Evolutionary conservation across 129 eudicot species (phyloP), one percentile per base, ranked within the genome.

Genomic region (Rutidosis leptorrhynchoides): DNA sequence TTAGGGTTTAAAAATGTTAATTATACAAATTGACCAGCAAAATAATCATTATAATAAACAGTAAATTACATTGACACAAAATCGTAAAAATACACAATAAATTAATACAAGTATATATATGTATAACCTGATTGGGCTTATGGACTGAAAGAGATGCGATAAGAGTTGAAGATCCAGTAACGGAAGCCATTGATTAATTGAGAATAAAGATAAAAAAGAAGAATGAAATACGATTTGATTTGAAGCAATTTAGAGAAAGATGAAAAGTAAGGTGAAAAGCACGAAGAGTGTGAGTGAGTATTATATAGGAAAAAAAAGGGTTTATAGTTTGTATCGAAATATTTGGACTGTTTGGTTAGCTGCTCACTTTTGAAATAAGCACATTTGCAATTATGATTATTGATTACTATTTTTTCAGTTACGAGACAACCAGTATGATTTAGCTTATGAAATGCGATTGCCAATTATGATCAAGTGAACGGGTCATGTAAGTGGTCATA

Each of bases 141-240:
- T 78, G 67, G 68, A 58, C 71, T 23, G 85, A 74, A 43, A 80
- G 74, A 54, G 87, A 59, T 4, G 87, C 72, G 51, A 77, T 52
- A 21, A 83, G 67, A 59, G 76, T 14, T n/a, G 77, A 65, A 22
- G 89, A 83, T 75, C 80, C 89, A 4, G 85, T 53, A 49, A 85
- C 5, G 46, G 92, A 80, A 49, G 93, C 96, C 96, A 89, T 89
- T 68, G 83, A 73, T 49, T 40, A 22, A 60, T n/a, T n/a, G n/a
- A n/a, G n/a, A n/a, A n/a, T n/a, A n/a, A n/a, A n/a, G n/a, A 73
- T 79, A 68, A 73, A 71, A 73, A 49, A 19, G 46, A 49, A 6
- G 57, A 70, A 32, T 33, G 43, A 33, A 46, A 10, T 64, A 20
- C 53, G 55, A 20, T 6, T n/a, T 19, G 21, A n/a, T 49, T 48